Percentiles rank a stretch among this genome's conserved stretches.
Evolutionary conservation across 495 filamentous ascomycete genomes (phyloP).

Genomic region (Neurospora tetrasperma): DNA sequence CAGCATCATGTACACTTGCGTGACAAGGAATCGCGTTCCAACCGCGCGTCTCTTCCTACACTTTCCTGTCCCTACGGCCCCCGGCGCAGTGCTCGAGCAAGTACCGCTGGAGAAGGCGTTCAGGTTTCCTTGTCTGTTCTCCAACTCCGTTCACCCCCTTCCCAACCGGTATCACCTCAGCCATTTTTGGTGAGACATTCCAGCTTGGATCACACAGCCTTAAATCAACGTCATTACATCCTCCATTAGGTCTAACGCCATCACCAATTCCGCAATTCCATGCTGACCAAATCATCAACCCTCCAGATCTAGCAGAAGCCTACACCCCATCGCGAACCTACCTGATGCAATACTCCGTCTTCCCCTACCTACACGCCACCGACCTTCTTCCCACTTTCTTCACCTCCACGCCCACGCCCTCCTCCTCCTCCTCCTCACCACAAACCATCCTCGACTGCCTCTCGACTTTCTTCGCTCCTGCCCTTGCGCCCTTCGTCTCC

Average conservation of each 20-base stretch:
- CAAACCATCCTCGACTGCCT: slow-evolving; percentile 21
- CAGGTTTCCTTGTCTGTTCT: too few relatives aligned
- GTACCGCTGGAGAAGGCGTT: not conserved
- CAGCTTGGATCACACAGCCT: not conserved
- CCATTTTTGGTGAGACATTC: not conserved
- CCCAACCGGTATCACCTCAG: not conserved
- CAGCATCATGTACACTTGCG: not conserved
- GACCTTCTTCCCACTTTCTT: slow-evolving; percentile 29
- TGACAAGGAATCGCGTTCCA: not conserved
- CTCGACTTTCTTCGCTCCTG: slow-evolving; percentile 19
- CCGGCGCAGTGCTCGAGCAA: not conserved
- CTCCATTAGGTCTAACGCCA: not conserved
- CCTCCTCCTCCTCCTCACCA: slow-evolving; percentile 11
- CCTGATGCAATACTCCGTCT: slow-evolving; percentile 27
- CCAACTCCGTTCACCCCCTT: too few relatives aligned
- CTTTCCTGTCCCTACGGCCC: not conserved
- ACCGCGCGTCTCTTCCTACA: not conserved
- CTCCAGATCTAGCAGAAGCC: not conserved
- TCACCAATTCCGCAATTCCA: slow-evolving; percentile 16
- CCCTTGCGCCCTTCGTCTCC: slow-evolving; percentile 21
- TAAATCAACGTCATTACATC: not conserved
- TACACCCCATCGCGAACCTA: not conserved
- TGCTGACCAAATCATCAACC: not conserved
- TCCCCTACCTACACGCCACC: slow-evolving; percentile 23
- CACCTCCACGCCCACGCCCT: slow-evolving; percentile 16